These are phyloP conservation scores for Ogataea angusta DNA, from an alignment of 805 yeast species.

Conservation along the genomic window DNA sequence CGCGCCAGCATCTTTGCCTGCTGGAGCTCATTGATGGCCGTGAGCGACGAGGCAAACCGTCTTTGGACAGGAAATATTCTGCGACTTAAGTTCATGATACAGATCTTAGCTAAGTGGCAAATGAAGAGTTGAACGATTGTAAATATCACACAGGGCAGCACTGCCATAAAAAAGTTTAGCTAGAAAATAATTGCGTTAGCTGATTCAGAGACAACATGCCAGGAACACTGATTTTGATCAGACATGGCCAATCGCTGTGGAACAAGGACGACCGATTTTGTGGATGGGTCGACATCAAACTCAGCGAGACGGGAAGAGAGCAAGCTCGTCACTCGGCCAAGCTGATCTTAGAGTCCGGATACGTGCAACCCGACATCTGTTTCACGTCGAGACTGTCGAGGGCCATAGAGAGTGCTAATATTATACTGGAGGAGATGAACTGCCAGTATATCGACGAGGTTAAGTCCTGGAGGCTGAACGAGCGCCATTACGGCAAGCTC, in stretches of 20 bases:
- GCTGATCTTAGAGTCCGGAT: slow-evolving; percentile 46
- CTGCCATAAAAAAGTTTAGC: slow-evolving; percentile 2
- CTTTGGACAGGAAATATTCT: slow-evolving; percentile 4
- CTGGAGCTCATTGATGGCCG: slow-evolving; percentile 29
- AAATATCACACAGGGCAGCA: not conserved
- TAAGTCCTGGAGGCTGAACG: slow-evolving; percentile 78
- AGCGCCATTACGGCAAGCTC: slow-evolving; percentile 79
- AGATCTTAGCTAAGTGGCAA: slow-evolving; percentile 6
- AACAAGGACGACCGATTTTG: slow-evolving; percentile 74
- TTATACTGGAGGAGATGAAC: slow-evolving; percentile 56
- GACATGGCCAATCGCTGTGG: slow-evolving; percentile 85
- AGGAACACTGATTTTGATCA: slow-evolving; percentile 48
- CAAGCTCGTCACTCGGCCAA: slow-evolving; percentile 69
- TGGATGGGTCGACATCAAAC: slow-evolving; percentile 79
- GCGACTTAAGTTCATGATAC: not conserved
- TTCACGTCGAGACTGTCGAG: slow-evolving; percentile 71
- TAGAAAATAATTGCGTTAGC: not conserved
- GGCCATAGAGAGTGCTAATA: slow-evolving; percentile 71
- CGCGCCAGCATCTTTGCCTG: slow-evolving; percentile 27
- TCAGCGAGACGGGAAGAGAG: slow-evolving; percentile 61
- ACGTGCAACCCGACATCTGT: slow-evolving; percentile 50
- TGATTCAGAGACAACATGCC: slow-evolving; percentile 11
- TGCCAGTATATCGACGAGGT: slow-evolving; percentile 46
- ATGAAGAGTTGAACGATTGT: slow-evolving; percentile 1
- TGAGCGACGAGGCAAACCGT: slow-evolving; percentile 28